Evolutionary conservation across 352 stramenopile species (phyloP).

Genomic region (Blastocystis sp.): DNA sequence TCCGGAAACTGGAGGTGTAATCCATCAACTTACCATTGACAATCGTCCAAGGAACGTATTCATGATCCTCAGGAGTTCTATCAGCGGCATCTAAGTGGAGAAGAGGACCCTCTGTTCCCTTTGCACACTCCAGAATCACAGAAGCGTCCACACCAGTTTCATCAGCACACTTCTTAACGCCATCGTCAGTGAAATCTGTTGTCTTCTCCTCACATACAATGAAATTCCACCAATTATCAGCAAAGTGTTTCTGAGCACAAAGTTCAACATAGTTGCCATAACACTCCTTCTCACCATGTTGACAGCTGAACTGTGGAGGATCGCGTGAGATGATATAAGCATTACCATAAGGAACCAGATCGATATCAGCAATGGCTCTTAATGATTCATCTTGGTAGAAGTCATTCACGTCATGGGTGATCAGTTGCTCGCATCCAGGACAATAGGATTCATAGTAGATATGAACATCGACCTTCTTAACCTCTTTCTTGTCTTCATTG

Average conservation of each 20-base stretch:
- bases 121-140: slow-evolving; percentile 15
- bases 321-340: slow-evolving; percentile 37
- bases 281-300: slow-evolving; percentile 59
- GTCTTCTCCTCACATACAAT: slow-evolving; percentile 31
- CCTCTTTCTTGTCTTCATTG: not conserved
- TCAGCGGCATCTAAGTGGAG: slow-evolving; percentile 37
- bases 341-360: slow-evolving; percentile 59
- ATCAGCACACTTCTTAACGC: slow-evolving; percentile 18
- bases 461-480: slow-evolving; percentile 40
- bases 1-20: not conserved
- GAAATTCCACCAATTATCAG: slow-evolving; percentile 9
- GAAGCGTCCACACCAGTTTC: not conserved
- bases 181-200: not conserved
- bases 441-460: not conserved
- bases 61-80: slow-evolving; percentile 17
- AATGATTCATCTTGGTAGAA: not conserved
- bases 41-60: slow-evolving; percentile 47
- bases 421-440: slow-evolving; percentile 36
- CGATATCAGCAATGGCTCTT: slow-evolving; percentile 44
- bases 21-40: slow-evolving; percentile 31
- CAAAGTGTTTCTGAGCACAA: not conserved
- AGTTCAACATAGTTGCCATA: slow-evolving; percentile 61
- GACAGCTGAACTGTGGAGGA: slow-evolving; percentile 52
- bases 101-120: slow-evolving; percentile 16
- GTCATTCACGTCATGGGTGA: not conserved